Base-by-base conservation (phyloP, 805 yeast genomes). In the Ogataea siamensis region DNA sequence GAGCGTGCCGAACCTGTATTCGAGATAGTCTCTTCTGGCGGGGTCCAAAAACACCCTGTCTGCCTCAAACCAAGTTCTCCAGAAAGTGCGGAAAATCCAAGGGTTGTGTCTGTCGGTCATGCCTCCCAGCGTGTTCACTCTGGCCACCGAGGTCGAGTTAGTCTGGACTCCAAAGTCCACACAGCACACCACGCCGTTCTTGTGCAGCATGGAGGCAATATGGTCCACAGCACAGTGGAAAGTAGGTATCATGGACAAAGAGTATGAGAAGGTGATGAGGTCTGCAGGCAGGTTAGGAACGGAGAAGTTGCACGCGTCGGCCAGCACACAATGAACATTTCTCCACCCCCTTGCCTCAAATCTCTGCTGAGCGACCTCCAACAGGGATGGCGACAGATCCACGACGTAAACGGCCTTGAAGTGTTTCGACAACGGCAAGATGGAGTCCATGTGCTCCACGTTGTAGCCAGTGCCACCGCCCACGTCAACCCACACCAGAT, bases 401-500 rank as follows among this genome's bases (percentile, higher is more conserved):
- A 85, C 78, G 39, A 85, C 68, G 53, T 82, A 83, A 33, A 85
- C 71, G 10, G 83, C 83, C 47, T 74, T 71, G 60, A 85, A 86
- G 46, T 67, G 62, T 17, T 58, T 54, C 19, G 64, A 48, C 28
- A 80, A 58, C 10, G 78, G 69, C 34, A 73, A 62, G 31, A 77
- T 63, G 28, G 66, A 55, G 55, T 81, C 67, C 94, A 85, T 85
- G 51, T 73, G 70, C 60, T 85, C 93, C 51, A 85, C 80, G 62
- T 85, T 85, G 60, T 78, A 70, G 32, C 94, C 95, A 5, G 95
- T 85, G 16, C 95, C 95, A 21, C 94, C 94, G 34, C 94, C 95
- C 53, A 86, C 74, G 56, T 83, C 89, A 34, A 83, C 69, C 89
- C 89, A 83, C 30, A 81, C 77, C 30, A 81, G 62, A 34, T 71